Evolutionary conservation across 2,329 filamentous ascomycete species (phyloP).

Genomic region (Dryadomyces quercivorus): DNA sequence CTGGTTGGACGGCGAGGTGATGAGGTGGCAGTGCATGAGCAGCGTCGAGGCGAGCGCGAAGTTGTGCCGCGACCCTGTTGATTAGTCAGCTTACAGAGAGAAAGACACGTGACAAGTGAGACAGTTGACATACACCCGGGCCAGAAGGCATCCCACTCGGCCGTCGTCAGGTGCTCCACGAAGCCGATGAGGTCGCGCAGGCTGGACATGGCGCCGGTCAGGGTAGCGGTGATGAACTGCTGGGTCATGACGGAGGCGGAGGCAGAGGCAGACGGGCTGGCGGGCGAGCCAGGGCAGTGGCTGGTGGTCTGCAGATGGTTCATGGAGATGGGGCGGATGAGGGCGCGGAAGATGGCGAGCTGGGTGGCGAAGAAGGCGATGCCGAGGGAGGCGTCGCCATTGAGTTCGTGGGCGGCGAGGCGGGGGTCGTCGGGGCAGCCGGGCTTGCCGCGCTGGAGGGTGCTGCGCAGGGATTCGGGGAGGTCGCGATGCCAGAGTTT

Average conservation of each 20-base stretch:
- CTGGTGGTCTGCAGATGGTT: not conserved
- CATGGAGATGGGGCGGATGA: constrained; percentile 3
- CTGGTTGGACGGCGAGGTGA: not conserved
- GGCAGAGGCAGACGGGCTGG: not conserved
- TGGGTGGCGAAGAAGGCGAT: constrained; percentile 3
- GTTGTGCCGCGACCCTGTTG: constrained; percentile 4
- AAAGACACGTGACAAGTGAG: not conserved
- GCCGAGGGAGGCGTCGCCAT: constrained; percentile 1
- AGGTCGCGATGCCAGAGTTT: constrained; percentile 3
- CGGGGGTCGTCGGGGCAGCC: not conserved
- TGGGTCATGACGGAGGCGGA: not conserved
- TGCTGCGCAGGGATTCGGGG: not conserved
- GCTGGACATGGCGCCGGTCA: not conserved
- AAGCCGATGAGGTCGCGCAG: constrained; percentile 3
- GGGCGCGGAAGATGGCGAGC: constrained; percentile 4
- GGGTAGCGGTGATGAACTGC: not conserved
- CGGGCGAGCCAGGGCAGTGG: not conserved
- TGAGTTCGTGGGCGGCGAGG: not conserved
- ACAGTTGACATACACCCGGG: not conserved
- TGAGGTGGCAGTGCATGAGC: constrained; percentile 3
- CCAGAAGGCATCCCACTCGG: constrained; percentile 8
- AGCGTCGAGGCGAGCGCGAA: constrained; percentile 4
- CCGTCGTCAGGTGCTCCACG: constrained; percentile 3
- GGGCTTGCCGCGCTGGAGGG: not conserved
- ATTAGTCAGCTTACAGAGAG: not conserved